Percentiles rank a stretch among this genome's conserved stretches.
Evolutionary conservation across 2,329 filamentous ascomycete species (phyloP).

Genomic region (Fusarium torreyae): DNA sequence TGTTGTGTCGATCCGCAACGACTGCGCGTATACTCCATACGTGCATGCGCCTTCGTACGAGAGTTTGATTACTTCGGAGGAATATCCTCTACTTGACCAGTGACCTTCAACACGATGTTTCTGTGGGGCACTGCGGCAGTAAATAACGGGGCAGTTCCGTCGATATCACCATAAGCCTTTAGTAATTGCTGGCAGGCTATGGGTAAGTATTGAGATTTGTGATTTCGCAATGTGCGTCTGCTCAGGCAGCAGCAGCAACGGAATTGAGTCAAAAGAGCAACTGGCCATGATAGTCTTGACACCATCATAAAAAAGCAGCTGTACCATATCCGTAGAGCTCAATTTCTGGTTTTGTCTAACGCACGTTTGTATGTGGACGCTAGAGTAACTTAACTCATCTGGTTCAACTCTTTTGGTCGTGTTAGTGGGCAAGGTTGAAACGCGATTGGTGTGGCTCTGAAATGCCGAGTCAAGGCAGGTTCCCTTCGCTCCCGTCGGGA

Average conservation of each 20-base stretch:
- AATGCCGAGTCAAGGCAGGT: constrained; percentile 44
- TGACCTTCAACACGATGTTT: constrained; percentile 17
- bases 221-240: background rate
- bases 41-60: constrained; percentile 16
- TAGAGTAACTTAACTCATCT: constrained; percentile 1
- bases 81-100: constrained; percentile 24
- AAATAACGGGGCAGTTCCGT: constrained; percentile 13
- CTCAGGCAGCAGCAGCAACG: background rate
- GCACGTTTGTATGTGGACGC: background rate
- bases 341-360: constrained; percentile 7
- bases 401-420: constrained; percentile 17
- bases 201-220: background rate
- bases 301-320: background rate
- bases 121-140: constrained; percentile 4
- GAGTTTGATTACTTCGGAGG: constrained; percentile 43
- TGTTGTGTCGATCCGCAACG: constrained; percentile 34
- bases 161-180: background rate
- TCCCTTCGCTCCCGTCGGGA: constrained; percentile 48
- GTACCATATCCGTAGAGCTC: background rate
- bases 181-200: background rate
- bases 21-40: background rate
- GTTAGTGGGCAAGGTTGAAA: constrained; percentile 12
- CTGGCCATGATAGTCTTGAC: background rate
- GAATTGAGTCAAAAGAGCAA: background rate
- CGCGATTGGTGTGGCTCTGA: constrained; percentile 42